Evolutionary conservation across 192 early-diverging fungal genomes (phyloP).

Genomic region (Lobosporangium transversale): DNA sequence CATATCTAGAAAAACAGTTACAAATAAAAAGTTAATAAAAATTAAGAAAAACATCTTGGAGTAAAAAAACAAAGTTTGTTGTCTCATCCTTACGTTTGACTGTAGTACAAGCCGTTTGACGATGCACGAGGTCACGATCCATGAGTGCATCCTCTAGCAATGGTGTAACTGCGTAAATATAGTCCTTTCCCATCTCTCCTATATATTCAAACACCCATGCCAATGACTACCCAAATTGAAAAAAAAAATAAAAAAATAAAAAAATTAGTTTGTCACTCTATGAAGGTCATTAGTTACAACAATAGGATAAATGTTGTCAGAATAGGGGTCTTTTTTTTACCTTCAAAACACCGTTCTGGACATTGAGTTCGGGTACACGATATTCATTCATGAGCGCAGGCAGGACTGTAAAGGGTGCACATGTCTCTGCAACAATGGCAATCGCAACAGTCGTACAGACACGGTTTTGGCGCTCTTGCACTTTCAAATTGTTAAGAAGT

Average conservation of each 20-base stretch:
- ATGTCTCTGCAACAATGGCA: conserved; percentile 86
- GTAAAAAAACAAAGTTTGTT: background rate
- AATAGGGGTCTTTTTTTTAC: conserved; percentile 14
- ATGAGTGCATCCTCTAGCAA: conserved; percentile 96
- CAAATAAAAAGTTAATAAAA: background rate
- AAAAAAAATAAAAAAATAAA: too few relatives aligned
- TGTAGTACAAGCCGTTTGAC: conserved; percentile 95
- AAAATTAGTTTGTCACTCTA: too few relatives aligned
- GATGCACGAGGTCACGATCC: conserved; percentile 97
- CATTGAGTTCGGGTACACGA: conserved; percentile 98
- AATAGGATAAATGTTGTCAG: background rate
- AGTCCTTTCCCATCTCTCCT: conserved; percentile 98
- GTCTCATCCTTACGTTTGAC: conserved; percentile 74
- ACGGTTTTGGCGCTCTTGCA: conserved; percentile 99
- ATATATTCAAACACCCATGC: conserved; percentile 99
- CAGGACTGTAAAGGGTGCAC: conserved; percentile 96
- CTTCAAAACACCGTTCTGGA: conserved; percentile 99
- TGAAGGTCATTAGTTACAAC: too few relatives aligned
- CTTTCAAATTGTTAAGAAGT: conserved; percentile 96
- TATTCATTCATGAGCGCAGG: conserved; percentile 99
- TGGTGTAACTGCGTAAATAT: conserved; percentile 96
- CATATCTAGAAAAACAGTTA: conserved; percentile 66
- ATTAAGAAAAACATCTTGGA: background rate
- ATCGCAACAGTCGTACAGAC: conserved; percentile 99
- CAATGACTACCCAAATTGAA: conserved; percentile 60